These are phyloP conservation scores for Chaetomium strumarium DNA, from an alignment of 2,329 filamentous ascomycete genomes.

Conservation along the genomic window DNA sequence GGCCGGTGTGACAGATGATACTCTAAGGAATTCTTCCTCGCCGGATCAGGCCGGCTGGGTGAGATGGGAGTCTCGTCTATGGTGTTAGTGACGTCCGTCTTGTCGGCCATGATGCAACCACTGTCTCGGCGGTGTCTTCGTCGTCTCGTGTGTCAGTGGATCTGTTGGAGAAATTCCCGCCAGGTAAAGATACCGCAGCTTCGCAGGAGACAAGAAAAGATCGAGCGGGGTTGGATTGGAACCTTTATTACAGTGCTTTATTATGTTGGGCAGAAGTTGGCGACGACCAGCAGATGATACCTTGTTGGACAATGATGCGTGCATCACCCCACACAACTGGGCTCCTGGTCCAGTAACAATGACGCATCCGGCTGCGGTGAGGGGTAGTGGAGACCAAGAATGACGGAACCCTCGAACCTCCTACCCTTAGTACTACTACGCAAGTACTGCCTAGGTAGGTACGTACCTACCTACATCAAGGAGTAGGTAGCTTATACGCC, in stretches of 20 bases:
- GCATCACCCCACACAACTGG: constrained; percentile 14
- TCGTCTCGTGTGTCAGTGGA: neutral
- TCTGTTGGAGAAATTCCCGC: neutral
- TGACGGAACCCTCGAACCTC: too few species aligned
- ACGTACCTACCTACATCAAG: neutral
- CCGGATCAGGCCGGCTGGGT: constrained; percentile 42
- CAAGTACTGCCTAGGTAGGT: too few species aligned
- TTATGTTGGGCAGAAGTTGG: neutral
- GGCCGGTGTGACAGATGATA: constrained; percentile 67
- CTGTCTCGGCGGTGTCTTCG: neutral
- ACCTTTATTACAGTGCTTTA: neutral
- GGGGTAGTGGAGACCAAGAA: too few species aligned
- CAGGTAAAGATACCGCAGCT: neutral
- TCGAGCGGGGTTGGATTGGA: neutral
- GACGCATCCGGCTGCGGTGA: constrained; percentile 13
- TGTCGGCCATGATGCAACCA: constrained; percentile 17
- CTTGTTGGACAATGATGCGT: neutral
- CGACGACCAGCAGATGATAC: constrained; percentile 8
- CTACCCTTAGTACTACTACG: too few species aligned
- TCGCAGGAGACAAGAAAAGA: neutral
- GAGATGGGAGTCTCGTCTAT: constrained; percentile 56
- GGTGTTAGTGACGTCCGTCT: constrained; percentile 11
- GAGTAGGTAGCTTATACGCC: too few species aligned
- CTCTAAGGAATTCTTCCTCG: constrained; percentile 64
- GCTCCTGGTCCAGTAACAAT: constrained; percentile 13